These are phyloP conservation scores for Psophocarpus tetragonolobus DNA, from an alignment of 306 rosid species.

Conservation along the genomic window DNA sequence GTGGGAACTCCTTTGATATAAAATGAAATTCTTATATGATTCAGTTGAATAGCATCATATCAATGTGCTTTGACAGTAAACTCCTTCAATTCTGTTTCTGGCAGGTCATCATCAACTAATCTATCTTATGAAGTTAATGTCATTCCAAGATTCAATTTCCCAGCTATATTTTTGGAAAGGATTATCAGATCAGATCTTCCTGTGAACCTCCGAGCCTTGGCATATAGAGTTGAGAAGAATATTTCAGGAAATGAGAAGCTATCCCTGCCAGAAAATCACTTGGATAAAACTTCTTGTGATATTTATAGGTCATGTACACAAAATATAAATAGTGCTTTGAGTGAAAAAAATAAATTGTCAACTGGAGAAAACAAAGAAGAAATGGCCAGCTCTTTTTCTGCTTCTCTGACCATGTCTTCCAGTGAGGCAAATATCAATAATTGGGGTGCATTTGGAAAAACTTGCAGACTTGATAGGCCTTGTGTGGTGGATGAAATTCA, in stretches of 20 bases:
- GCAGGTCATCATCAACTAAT: conserved; percentile 72
- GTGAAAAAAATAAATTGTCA: conserved; percentile 48
- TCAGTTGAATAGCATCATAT: not conserved
- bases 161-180: conserved; percentile 90
- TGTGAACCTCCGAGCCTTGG: conserved; percentile 87
- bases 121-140: conserved; percentile 87
- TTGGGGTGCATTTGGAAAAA: conserved; percentile 79
- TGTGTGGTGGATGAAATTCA: conserved; percentile 96
- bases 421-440: conserved; percentile 56
- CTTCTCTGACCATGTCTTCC: conserved; percentile 47
- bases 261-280: conserved; percentile 34
- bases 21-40: not conserved
- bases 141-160: conserved; percentile 92
- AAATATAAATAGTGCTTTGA: conserved; percentile 42
- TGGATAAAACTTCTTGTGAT: conserved; percentile 29
- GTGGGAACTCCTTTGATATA: not conserved
- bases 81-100: conserved; percentile 27
- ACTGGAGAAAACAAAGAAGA: conserved; percentile 51
- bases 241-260: conserved; percentile 47
- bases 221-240: conserved; percentile 72
- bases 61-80: not conserved
- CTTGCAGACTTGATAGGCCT: conserved; percentile 79
- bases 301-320: conserved; percentile 37
- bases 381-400: conserved; percentile 46
- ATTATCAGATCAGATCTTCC: conserved; percentile 95